Percentiles rank a stretch among this genome's conserved stretches.
phyloP scores from a whole-genome alignment of 495 filamentous ascomycete genomes.

The Aspergillus mulundensis region DNA sequence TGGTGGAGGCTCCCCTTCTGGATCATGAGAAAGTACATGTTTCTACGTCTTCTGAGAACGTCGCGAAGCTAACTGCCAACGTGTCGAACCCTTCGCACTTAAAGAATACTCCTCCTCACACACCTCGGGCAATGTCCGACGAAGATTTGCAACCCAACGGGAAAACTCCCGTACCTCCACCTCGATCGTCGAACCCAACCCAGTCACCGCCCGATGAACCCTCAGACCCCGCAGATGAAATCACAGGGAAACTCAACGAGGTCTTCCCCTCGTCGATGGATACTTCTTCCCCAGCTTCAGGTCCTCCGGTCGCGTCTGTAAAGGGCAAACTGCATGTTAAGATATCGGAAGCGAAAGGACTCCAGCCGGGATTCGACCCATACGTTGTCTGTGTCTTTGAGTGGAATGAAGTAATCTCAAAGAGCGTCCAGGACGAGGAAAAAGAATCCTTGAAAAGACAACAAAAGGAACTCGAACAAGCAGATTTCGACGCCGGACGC shows the following conservation, averaged over 20 bases:
- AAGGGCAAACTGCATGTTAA: slow-evolving; percentile 89
- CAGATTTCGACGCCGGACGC: slow-evolving; percentile 70
- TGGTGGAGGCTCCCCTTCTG: slow-evolving; percentile 49
- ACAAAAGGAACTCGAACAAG: slow-evolving; percentile 51
- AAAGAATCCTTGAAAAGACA: slow-evolving; percentile 33
- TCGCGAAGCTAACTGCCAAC: slow-evolving; percentile 85
- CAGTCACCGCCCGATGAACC: slow-evolving; percentile 24
- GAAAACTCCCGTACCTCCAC: slow-evolving; percentile 30
- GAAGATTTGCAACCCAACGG: slow-evolving; percentile 42
- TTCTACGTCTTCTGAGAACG: slow-evolving; percentile 59
- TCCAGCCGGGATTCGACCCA: slow-evolving; percentile 78
- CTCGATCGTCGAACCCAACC: slow-evolving; percentile 23
- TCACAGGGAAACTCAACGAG: slow-evolving; percentile 43
- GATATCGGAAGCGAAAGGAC: slow-evolving; percentile 75
- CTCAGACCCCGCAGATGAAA: slow-evolving; percentile 35
- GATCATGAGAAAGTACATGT: slow-evolving; percentile 48
- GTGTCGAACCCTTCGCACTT: slow-evolving; percentile 52
- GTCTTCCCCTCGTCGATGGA: slow-evolving; percentile 33
- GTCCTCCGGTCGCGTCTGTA: slow-evolving; percentile 63
- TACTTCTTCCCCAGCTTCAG: slow-evolving; percentile 30
- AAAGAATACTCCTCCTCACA: slow-evolving; percentile 89
- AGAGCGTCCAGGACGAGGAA: slow-evolving; percentile 61
- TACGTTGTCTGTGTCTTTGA: slow-evolving; percentile 98
- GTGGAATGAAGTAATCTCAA: slow-evolving; percentile 91
- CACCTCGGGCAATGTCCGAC: slow-evolving; percentile 78